Percentiles rank a stretch among this genome's conserved stretches.
These are phyloP conservation scores for Lachancea quebecensis DNA, from an alignment of 805 yeast species.

Conservation along the genomic window DNA sequence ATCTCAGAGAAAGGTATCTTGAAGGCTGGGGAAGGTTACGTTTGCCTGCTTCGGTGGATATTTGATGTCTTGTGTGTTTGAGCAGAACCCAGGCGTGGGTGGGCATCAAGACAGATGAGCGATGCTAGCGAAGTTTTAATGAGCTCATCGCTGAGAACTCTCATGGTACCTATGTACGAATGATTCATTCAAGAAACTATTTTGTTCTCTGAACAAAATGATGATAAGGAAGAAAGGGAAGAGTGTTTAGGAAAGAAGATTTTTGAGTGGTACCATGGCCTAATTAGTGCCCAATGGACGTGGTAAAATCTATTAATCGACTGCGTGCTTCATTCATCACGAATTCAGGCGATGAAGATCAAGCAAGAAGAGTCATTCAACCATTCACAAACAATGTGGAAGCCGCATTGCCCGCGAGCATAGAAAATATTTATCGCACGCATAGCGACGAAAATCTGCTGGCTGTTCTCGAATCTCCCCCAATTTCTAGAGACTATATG, in stretches of 20 bases:
- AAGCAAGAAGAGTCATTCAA: conserved; percentile 25
- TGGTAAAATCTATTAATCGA: conserved; percentile 20
- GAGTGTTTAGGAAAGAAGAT: no score
- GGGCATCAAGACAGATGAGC: no score
- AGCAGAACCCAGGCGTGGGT: no score
- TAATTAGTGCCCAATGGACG: conserved; percentile 19
- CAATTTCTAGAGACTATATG: conserved; percentile 17
- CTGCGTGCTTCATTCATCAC: conserved; percentile 27
- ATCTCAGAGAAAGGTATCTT: no score
- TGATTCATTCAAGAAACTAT: no score
- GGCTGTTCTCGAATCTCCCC: conserved; percentile 23
- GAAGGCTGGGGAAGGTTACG: no score
- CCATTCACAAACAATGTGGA: conserved; percentile 15
- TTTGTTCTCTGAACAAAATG: neutral
- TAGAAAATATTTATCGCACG: neutral
- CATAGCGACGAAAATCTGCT: conserved; percentile 5
- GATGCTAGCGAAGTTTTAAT: no score
- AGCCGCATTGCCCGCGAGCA: neutral
- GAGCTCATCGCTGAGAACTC: no score
- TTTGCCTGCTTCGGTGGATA: no score
- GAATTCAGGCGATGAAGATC: conserved; percentile 26
- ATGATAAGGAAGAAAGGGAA: no score
- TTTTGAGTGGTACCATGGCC: conserved; percentile 1
- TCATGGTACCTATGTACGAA: no score
- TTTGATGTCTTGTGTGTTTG: no score